Percentiles rank a stretch among this genome's conserved stretches.
Conservation (phyloP, 1,284 basidiomycete genomes). For the Cryptococcus jaspeensis region DNA sequence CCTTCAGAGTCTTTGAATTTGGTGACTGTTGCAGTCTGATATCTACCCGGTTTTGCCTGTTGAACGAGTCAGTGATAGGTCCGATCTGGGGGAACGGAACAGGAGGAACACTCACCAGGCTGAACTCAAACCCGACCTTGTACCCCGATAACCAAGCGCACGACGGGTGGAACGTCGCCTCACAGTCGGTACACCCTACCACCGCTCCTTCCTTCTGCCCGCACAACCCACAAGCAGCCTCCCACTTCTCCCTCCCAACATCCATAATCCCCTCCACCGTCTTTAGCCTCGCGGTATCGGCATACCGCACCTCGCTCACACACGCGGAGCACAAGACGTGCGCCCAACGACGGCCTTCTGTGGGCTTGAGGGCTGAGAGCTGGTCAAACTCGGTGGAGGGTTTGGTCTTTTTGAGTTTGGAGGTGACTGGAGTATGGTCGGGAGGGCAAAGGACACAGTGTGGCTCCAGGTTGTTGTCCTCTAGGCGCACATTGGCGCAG, state of each 20-base stretch:
- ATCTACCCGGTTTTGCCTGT: constrained; percentile 68
- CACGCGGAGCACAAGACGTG: constrained; percentile 89
- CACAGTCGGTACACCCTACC: constrained; percentile 78
- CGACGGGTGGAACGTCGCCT: constrained; percentile 75
- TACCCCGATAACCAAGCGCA: constrained; percentile 84
- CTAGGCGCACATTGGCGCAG: constrained; percentile 72
- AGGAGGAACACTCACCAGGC: constrained; percentile 60
- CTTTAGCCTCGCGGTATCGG: constrained; percentile 67
- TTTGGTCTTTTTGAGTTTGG: constrained; percentile 39
- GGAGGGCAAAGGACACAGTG: constrained; percentile 51
- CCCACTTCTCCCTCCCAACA: constrained; percentile 56
- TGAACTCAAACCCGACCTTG: constrained; percentile 87
- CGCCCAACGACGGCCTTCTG: constrained; percentile 89
- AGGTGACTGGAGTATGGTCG: constrained; percentile 20
- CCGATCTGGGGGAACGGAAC: background rate
- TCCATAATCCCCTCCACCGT: constrained; percentile 83
- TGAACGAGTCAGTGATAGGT: background rate
- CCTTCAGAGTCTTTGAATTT: constrained; percentile 87
- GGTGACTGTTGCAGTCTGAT: constrained; percentile 64
- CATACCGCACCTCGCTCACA: constrained; percentile 76
- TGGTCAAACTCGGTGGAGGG: constrained; percentile 63
- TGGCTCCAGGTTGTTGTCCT: constrained; percentile 56
- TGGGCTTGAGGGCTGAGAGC: constrained; percentile 84
- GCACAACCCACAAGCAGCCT: constrained; percentile 55
- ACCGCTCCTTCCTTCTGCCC: constrained; percentile 74